phyloP scores from a whole-genome alignment of 2,329 filamentous ascomycete genomes.

The Anisogramma anomala region DNA sequence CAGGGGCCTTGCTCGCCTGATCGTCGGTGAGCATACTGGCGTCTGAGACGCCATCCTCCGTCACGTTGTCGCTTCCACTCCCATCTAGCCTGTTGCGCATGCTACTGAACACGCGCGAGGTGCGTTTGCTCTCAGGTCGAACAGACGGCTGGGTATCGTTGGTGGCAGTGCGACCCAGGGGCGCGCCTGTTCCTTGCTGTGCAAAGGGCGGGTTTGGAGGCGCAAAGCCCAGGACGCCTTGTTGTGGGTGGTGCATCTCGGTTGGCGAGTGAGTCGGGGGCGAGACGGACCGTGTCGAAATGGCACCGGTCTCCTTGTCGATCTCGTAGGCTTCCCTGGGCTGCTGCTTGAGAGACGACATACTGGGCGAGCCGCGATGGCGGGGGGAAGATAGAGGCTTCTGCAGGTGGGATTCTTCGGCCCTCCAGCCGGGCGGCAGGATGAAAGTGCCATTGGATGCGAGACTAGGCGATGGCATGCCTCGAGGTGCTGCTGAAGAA shows the following conservation, averaged over 20 bases:
- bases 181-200: conserved; percentile 12
- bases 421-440: conserved; percentile 36
- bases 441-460: conserved; percentile 25
- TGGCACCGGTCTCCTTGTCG: conserved; percentile 40
- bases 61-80: conserved; percentile 23
- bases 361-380: conserved; percentile 24
- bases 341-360: conserved; percentile 17
- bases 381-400: conserved; percentile 35
- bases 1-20: conserved; percentile 26
- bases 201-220: conserved; percentile 15
- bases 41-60: conserved; percentile 31
- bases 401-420: conserved; percentile 42
- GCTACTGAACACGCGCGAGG: conserved; percentile 40
- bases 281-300: conserved; percentile 13
- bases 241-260: conserved; percentile 13
- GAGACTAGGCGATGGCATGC: conserved; percentile 16
- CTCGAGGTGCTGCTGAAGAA: conserved; percentile 15
- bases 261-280: conserved; percentile 15
- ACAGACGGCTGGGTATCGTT: conserved; percentile 19
- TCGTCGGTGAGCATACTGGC: conserved; percentile 31
- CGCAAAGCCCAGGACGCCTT: conserved; percentile 12
- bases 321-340: conserved; percentile 27
- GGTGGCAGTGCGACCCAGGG: conserved; percentile 12
- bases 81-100: conserved; percentile 33
- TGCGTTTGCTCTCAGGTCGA: conserved; percentile 25